Base-by-base conservation (phyloP, 2,329 filamentous ascomycete genomes). In the Hypoxylon sp. region DNA sequence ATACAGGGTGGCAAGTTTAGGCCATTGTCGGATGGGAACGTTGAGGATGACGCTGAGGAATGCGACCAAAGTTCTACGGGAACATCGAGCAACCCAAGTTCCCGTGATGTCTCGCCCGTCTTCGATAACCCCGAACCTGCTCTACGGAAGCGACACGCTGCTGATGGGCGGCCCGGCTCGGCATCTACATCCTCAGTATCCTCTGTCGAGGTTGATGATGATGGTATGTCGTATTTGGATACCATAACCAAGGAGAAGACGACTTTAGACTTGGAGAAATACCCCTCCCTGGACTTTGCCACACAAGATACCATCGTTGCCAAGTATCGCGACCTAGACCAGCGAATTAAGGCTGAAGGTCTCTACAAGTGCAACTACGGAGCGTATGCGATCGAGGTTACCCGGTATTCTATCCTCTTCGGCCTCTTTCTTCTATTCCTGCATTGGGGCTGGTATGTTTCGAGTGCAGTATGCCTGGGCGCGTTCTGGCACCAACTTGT, bases 401-500 rank as follows among this genome's bases (percentile, higher is more conserved):
- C 84, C 64, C 91, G 95, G 27, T 98, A 97, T 78, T 81, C 85
- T 0, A 79, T 90, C 14, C 86, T 97, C 30, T 90, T 92, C 58
- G 77, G 80, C 13, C 80, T 90, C 55, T 89, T 89, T 69, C 80
- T 95, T 37, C 77, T 86, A 3, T 89, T 88, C 74, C 82, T 96
- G 20, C 85, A 80, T 14, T 83, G 82, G 76, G 86, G 85, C 37
- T 93, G 91, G 88, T 95, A 92, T 76, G 84, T 82, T 53, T 82
- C 87, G 2, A 93, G 92, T 63, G 94, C 89, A 1, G 79, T 92
- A 54, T 94, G 91, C 73, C 85, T 98, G 2, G 96, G 95, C 20
- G 85, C 88, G 69, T 87, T 97, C 77, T 98, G 96, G 95, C 96
- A 98, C 77, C 96, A 98, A 79, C 86, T 98, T 30, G 92, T 95